These are phyloP conservation scores for Paspalum notatum DNA, from an alignment of 176 grass and related monocot genomes.

Conservation along the genomic window DNA sequence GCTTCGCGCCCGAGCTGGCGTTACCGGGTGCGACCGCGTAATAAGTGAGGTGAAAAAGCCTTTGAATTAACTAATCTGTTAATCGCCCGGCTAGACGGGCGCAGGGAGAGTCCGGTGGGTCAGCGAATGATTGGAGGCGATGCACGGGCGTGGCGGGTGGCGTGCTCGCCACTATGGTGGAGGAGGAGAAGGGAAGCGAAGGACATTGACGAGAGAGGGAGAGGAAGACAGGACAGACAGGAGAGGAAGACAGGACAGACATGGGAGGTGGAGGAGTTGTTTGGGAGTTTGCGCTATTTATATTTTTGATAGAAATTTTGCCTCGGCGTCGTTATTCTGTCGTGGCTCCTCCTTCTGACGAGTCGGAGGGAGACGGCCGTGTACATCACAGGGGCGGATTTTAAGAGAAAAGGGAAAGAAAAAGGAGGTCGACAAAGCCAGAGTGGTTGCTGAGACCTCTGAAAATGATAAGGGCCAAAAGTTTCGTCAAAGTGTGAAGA, in stretches of 20 bases:
- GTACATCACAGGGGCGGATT: not conserved
- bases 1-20: constrained; percentile 1
- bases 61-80: not conserved
- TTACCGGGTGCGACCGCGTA: not conserved
- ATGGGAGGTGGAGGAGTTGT: constrained; percentile 37
- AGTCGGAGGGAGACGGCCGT: not conserved
- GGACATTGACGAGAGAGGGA: not conserved
- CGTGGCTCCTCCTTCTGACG: constrained; percentile 23
- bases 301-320: constrained; percentile 12
- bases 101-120: not conserved
- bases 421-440: not conserved
- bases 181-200: too few relatives aligned
- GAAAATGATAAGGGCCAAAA: not conserved
- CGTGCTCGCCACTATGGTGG: constrained; percentile 49
- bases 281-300: constrained; percentile 32
- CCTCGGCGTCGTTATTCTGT: not conserved
- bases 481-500: constrained; percentile 34
- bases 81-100: constrained; percentile 1
- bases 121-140: constrained; percentile 45
- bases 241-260: not conserved
- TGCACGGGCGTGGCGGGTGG: constrained; percentile 34
- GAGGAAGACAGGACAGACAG: not conserved
- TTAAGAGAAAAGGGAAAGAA: too few relatives aligned
- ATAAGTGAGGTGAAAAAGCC: not conserved
- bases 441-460: too few relatives aligned